Evolutionary conservation across 345 rosid species (phyloP).

Genomic region (Salix udensis): DNA sequence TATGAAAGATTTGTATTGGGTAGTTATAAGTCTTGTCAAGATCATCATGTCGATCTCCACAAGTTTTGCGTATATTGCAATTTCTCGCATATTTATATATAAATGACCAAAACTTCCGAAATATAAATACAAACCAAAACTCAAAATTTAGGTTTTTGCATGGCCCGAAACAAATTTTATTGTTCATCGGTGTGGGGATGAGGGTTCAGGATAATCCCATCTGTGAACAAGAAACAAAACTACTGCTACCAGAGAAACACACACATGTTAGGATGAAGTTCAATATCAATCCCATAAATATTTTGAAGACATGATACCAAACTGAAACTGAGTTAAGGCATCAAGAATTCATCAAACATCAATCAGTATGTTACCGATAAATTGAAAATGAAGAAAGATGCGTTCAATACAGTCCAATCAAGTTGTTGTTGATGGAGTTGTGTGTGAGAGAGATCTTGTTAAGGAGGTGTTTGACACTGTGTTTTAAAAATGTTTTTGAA

Average conservation of each 20-base stretch:
- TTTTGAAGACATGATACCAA: background rate
- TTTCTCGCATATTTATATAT: background rate
- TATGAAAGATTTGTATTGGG: background rate
- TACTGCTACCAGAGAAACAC: no score
- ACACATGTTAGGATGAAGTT: background rate
- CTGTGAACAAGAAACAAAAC: no score
- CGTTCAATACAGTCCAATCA: background rate
- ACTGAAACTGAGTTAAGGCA: background rate
- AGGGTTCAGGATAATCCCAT: no score
- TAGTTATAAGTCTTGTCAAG: slow-evolving; percentile 6
- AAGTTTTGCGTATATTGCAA: background rate
- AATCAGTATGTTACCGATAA: background rate
- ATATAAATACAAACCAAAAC: no score
- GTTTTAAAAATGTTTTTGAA: no score
- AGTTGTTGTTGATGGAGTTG: background rate
- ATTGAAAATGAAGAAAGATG: background rate
- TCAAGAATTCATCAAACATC: background rate
- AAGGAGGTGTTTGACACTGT: no score
- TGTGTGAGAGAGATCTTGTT: no score
- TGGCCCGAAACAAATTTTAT: no score
- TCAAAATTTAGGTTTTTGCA: no score
- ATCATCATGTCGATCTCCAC: background rate
- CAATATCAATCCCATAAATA: background rate
- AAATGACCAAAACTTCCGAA: no score
- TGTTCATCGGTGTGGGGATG: no score